Evolutionary conservation across 176 grass and related monocot genomes (phyloP), one percentile per base, ranked within the genome.

Genomic region (Guadua angustifolia): DNA sequence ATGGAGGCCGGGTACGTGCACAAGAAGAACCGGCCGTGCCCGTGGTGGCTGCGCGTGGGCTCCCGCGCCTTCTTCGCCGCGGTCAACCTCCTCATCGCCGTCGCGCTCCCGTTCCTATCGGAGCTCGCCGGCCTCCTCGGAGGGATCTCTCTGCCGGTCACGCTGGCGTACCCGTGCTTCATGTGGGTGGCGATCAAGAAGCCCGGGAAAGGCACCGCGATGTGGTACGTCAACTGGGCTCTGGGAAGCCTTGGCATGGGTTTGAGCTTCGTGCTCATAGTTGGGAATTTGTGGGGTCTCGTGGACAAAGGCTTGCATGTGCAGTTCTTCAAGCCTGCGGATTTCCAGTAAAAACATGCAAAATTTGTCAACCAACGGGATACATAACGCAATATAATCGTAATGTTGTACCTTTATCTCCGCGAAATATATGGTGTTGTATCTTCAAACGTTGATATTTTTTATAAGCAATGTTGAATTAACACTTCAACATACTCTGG

Each of bases 101-200:
- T 94, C 74, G 97, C 97, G 50, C 71, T 99, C 53, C 97, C 97
- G 1, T 99, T 99, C 81, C 86, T 95, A 22, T 80, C 97, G 21
- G 62, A 90, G 64, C 80, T 99, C 65, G 89, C 87, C 4, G 93
- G 83, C 4, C 91, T 99, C 38, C 62, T 91, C 9, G 97, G 97
- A 1, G 97, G 84, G 0, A 85, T 96, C 78, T 84, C 93, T 19
- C 86, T 99, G 81, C 96, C 96, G n/a, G 51, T 95, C 32, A 99
- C 96, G 22, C 83, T 96, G 3, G 97, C 93, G 1, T 96, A 92
- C 63, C 93, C 97, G 19, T 99, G 93, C 91, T 96, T 94, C 89
- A 99, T 99, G 97, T 99, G 97, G 97, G 85, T 94, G 69, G 66
- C 83, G 3, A 86, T 96, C 70, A 99, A 86, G 86, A 99, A 94